Conservation (phyloP, 2,329 filamentous ascomycete species). For the Apiospora aurea region DNA sequence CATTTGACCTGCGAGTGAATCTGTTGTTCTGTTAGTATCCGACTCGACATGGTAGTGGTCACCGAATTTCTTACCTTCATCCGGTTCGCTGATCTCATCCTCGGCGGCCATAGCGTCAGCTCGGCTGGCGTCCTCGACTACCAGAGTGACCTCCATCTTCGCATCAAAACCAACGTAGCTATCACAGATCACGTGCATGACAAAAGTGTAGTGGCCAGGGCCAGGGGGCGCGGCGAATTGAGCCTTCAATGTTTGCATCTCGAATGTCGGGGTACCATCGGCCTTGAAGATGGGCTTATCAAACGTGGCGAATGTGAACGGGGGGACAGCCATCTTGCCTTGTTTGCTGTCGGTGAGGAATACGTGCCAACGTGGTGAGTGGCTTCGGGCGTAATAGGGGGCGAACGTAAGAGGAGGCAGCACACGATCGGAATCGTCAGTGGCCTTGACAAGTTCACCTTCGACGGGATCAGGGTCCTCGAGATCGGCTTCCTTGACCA, state of each 20-base stretch:
- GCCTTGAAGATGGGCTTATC: slow-evolving; percentile 86
- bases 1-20: slow-evolving; percentile 92
- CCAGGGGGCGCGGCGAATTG: slow-evolving; percentile 96
- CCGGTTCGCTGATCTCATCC: slow-evolving; percentile 96
- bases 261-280: slow-evolving; percentile 86
- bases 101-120: slow-evolving; percentile 81
- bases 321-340: slow-evolving; percentile 94
- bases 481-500: slow-evolving; percentile 79
- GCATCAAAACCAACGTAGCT: slow-evolving; percentile 94
- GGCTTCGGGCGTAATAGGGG: slow-evolving; percentile 88
- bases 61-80: slow-evolving; percentile 77
- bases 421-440: slow-evolving; percentile 67
- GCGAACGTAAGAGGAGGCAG: slow-evolving; percentile 88
- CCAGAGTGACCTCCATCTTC: slow-evolving; percentile 87
- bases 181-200: slow-evolving; percentile 92
- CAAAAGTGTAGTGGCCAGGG: slow-evolving; percentile 91
- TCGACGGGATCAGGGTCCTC: slow-evolving; percentile 93
- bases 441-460: slow-evolving; percentile 80
- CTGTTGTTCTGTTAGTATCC: slow-evolving; percentile 54
- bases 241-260: slow-evolving; percentile 95
- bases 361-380: slow-evolving; percentile 90
- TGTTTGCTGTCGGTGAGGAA: slow-evolving; percentile 95
- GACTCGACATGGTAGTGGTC: slow-evolving; percentile 25
- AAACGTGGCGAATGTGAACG: slow-evolving; percentile 93
- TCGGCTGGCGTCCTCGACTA: slow-evolving; percentile 88